These are phyloP conservation scores for Rhizoclosmatium sp. DNA, from an alignment of 192 early-diverging fungal species.

Conservation along the genomic window DNA sequence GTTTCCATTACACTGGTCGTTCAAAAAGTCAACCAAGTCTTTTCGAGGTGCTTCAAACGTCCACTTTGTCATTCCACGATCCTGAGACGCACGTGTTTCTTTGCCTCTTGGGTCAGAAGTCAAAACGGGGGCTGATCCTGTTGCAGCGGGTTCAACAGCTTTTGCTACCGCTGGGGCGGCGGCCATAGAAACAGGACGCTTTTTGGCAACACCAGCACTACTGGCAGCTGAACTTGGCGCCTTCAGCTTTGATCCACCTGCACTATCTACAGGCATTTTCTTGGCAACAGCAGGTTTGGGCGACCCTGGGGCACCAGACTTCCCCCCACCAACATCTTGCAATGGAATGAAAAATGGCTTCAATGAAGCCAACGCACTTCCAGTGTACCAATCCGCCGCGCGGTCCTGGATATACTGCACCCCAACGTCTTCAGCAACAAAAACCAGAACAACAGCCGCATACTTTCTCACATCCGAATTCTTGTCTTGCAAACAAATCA, in stretches of 20 bases:
- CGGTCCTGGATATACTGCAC: conserved; percentile 74
- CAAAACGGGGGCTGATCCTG: conserved; percentile 58
- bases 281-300: conserved; percentile 23
- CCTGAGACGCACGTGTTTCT: conserved; percentile 72
- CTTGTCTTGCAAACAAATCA: conserved; percentile 88
- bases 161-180: conserved; percentile 5
- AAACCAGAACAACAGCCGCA: conserved; percentile 74
- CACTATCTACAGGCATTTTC: conserved; percentile 6
- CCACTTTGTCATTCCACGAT: conserved; percentile 74
- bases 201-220: conserved; percentile 10
- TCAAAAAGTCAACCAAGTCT: conserved; percentile 69
- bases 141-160: background rate
- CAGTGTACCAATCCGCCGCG: conserved; percentile 77
- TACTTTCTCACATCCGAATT: conserved; percentile 89
- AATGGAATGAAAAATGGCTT: conserved; percentile 56
- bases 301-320: background rate
- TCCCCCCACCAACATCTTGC: conserved; percentile 1
- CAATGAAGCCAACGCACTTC: conserved; percentile 75
- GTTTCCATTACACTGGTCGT: conserved; percentile 67
- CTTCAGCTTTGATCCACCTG: conserved; percentile 1
- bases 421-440: conserved; percentile 74
- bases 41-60: conserved; percentile 70
- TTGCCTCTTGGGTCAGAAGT: conserved; percentile 73
- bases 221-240: conserved; percentile 14
- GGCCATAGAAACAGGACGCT: conserved; percentile 19